Conservation (phyloP, 2,329 filamentous ascomycete genomes). For the Aspergillus ochraceoroseus region DNA sequence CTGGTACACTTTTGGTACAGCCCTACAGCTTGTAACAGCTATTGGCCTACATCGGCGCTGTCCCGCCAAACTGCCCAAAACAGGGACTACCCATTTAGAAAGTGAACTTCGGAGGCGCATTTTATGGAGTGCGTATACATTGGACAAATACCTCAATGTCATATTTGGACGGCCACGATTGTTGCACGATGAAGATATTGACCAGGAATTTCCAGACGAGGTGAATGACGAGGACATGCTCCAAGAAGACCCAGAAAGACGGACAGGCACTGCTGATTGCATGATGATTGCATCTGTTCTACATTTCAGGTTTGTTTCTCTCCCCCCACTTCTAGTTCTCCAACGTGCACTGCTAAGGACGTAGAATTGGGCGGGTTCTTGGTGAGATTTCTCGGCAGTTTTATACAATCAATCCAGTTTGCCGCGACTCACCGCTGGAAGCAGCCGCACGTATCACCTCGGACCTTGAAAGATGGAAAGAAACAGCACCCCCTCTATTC, state of each 20-base stretch:
- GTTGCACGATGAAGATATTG: constrained; percentile 60
- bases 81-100: constrained; percentile 32
- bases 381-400: constrained; percentile 46
- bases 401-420: constrained; percentile 34
- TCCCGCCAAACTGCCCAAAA: constrained; percentile 27
- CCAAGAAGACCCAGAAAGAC: constrained; percentile 35
- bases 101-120: constrained; percentile 53
- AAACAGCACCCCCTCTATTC: constrained; percentile 34
- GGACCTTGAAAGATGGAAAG: constrained; percentile 37
- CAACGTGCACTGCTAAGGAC: neutral
- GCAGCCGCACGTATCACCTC: constrained; percentile 33
- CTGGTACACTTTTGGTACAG: constrained; percentile 57
- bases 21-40: constrained; percentile 51
- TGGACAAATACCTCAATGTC: constrained; percentile 61
- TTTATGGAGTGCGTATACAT: constrained; percentile 60
- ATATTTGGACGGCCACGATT: constrained; percentile 58
- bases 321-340: neutral
- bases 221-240: constrained; percentile 57
- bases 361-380: constrained; percentile 50
- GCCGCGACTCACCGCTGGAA: constrained; percentile 30
- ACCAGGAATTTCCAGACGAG: constrained; percentile 54
- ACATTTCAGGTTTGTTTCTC: constrained; percentile 32
- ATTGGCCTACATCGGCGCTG: constrained; percentile 39
- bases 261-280: constrained; percentile 34
- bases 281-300: constrained; percentile 42